A percentile compares a stretch with the other conserved stretches of the same genome.
Conservation (phyloP, 1,139 yeast genomes). For the Kodamaea sp. region DNA sequence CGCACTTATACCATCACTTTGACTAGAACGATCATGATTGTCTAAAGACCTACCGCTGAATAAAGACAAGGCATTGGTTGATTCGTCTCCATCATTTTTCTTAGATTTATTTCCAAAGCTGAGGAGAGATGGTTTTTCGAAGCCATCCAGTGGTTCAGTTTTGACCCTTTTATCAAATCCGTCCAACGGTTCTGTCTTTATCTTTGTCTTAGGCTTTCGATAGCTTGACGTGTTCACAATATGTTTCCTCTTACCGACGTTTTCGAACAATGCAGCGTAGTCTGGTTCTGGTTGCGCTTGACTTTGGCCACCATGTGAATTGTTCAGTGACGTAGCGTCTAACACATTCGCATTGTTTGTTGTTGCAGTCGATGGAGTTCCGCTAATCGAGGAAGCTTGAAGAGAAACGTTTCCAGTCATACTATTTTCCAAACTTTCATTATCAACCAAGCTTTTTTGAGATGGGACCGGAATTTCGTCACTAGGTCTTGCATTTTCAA, state of each 20-base stretch:
- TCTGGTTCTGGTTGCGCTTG: constrained; percentile 33
- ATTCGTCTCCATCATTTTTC: neutral
- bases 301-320: constrained; percentile 13
- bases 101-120: neutral
- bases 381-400: constrained; percentile 22
- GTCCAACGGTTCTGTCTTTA: constrained; percentile 13
- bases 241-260: constrained; percentile 45
- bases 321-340: constrained; percentile 14
- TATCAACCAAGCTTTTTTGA: constrained; percentile 9
- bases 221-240: constrained; percentile 26
- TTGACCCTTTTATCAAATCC: neutral
- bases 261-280: constrained; percentile 48
- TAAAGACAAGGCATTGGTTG: neutral
- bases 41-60: neutral
- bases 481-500: constrained; percentile 6
- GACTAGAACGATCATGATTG: constrained; percentile 12
- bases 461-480: constrained; percentile 4
- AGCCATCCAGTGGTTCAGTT: too few species aligned
- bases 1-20: constrained; percentile 13
- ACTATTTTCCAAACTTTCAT: constrained; percentile 17
- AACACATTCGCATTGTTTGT: constrained; percentile 13
- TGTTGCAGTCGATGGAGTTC: constrained; percentile 26
- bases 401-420: constrained; percentile 12
- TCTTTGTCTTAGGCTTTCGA: constrained; percentile 23
- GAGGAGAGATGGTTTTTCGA: neutral